These are phyloP conservation scores for Aspergillus ruber DNA, from an alignment of 2,329 filamentous ascomycete species.

Conservation along the genomic window DNA sequence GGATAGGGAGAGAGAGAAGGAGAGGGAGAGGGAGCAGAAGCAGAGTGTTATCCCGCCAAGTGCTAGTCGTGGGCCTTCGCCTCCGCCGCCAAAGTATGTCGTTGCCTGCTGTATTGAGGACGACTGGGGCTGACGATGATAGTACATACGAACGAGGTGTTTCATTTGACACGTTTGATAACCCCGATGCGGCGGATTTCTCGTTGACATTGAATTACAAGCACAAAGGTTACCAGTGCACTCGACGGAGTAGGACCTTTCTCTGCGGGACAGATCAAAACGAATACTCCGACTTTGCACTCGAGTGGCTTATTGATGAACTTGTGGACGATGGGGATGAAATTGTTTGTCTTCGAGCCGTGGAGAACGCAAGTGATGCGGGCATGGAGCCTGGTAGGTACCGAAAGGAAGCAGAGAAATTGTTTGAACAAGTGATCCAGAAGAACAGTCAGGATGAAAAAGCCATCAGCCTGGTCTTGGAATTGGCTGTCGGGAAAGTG, in stretches of 20 bases:
- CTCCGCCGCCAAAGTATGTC: slow-evolving; percentile 37
- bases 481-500: slow-evolving; percentile 83
- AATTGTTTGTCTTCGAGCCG: slow-evolving; percentile 80
- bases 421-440: slow-evolving; percentile 68
- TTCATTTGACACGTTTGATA: slow-evolving; percentile 68
- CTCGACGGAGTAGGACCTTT: slow-evolving; percentile 76
- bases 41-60: slow-evolving; percentile 10
- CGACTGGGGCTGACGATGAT: slow-evolving; percentile 3
- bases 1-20: slow-evolving; percentile 19
- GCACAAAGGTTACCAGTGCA: slow-evolving; percentile 77
- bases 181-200: slow-evolving; percentile 60
- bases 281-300: slow-evolving; percentile 82
- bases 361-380: slow-evolving; percentile 65
- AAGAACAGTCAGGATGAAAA: slow-evolving; percentile 73
- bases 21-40: slow-evolving; percentile 20
- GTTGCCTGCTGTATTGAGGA: background rate
- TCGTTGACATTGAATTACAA: slow-evolving; percentile 79
- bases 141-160: slow-evolving; percentile 62
- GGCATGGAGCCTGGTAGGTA: slow-evolving; percentile 63
- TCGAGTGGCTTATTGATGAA: slow-evolving; percentile 89
- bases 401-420: slow-evolving; percentile 64
- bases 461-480: slow-evolving; percentile 76
- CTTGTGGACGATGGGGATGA: slow-evolving; percentile 91
- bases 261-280: slow-evolving; percentile 88
- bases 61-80: slow-evolving; percentile 27